Percentiles rank a stretch among this genome's conserved stretches.
Evolutionary conservation across 176 grass and related monocot genomes (phyloP).

Genomic region (Secale cereale): DNA sequence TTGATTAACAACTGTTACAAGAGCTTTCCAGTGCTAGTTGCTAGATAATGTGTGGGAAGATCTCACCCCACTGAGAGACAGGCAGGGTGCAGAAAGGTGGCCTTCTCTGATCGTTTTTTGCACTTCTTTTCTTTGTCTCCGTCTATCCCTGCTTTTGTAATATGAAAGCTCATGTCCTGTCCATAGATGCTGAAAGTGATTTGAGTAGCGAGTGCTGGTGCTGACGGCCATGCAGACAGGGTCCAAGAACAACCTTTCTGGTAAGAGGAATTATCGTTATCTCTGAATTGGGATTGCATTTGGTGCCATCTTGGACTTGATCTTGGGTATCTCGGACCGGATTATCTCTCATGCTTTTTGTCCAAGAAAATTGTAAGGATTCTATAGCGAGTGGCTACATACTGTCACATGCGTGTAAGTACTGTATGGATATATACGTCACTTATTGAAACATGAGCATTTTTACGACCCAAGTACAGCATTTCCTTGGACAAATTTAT

Average conservation of each 20-base stretch:
- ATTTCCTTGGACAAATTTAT: background rate
- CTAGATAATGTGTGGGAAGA: constrained; percentile 44
- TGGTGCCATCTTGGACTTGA: too few species aligned
- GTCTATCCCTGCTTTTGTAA: constrained; percentile 1
- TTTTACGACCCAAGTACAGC: too few species aligned
- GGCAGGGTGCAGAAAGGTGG: constrained; percentile 28
- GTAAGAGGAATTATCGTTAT: background rate
- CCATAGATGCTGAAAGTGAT: constrained; percentile 34
- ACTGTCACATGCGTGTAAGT: too few species aligned
- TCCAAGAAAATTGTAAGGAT: too few species aligned
- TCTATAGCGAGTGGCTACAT: too few species aligned
- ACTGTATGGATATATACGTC: too few species aligned
- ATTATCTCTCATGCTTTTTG: too few species aligned
- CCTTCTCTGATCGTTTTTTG: background rate
- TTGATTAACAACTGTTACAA: background rate
- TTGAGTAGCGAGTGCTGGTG: constrained; percentile 20
- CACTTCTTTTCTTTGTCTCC: too few species aligned
- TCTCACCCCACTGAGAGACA: constrained; percentile 40
- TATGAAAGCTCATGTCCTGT: constrained; percentile 34
- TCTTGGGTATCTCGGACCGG: too few species aligned
- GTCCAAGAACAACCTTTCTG: constrained; percentile 15
- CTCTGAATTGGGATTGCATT: too few species aligned
- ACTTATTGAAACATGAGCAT: too few species aligned
- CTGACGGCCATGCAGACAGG: constrained; percentile 2
- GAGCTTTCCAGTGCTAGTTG: constrained; percentile 33